Evolutionary conservation across 2,329 filamentous ascomycete species (phyloP), one percentile per base, ranked within the genome.

Genomic region (Myriosclerotinia scirpicola): DNA sequence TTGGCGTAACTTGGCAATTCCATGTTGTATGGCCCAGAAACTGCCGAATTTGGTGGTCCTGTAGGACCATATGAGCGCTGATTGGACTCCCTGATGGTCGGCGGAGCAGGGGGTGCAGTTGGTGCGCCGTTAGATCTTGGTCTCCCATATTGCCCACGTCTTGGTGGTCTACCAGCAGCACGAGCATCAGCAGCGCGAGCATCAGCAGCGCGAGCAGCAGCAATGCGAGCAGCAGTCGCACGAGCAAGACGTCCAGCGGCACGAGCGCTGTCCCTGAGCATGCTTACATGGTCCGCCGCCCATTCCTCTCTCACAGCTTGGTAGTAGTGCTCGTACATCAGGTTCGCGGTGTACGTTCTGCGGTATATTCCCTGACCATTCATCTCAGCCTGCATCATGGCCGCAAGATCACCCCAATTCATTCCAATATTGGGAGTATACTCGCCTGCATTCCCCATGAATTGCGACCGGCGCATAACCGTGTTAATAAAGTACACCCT

Each of bases 241-340:
- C 46, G n/a, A 11, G 9, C 38, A 40, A 11, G 38, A 40, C 30
- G 30, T 40, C 6, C 12, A 14, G 12, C 12, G 8, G 38, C 12
- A 14, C 30, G 38, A 12, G 22, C 55, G 44, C 38, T 58, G 11
- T 9, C 40, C 3, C 17, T n/a, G 3, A 38, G 2, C 26, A 22
- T 40, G 34, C 7, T 46, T 1, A 7, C 15, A 2, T 38, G 22
- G 46, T 14, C 17, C 0, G 20, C 42, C 0, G 22, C 54, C 62
- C 63, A 65, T n/a, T 14, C 5, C 7, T 40, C 38, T 14, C 22
- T 40, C 36, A 69, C 66, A 40, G 67, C 68, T 20, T 70, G 68
- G 15, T 68, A 69, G 26, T 44, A 70, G 44, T 68, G 68, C 54
- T 69, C 67, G 34, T 68, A 70, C 0, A 70, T 34, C 36, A 66